Base-by-base conservation (phyloP, 164 flowering plant species). In the Berberis thunbergii region DNA sequence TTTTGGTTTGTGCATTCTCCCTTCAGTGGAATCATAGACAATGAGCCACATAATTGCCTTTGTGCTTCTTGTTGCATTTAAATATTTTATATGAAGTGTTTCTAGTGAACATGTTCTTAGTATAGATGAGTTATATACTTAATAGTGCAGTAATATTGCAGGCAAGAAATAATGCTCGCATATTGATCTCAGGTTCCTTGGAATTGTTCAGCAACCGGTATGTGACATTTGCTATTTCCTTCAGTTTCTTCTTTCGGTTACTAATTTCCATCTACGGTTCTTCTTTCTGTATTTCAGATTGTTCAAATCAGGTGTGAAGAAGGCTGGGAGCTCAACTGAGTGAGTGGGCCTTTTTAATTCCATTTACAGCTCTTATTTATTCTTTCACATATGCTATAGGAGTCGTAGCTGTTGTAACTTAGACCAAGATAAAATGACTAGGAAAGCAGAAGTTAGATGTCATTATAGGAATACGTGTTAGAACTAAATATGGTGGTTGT, bases 91-190 rank as follows among this genome's bases (percentile, higher is more conserved):
- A 4, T 46, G 49, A 46, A 46, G 49, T 4, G 49, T 46, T 46
- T 46, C 7, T 7, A 4, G 4, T 46, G 4, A 46, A 46, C 49
- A 4, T 46, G 49, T 46, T 4, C 49, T 4, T 46, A 46, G 8
- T 4, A 46, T 4, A 46, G 4, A 8, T 46, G 6, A 4, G 6
- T 46, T 64, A 39, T 40, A 41, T 43, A 42, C 65, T 3, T 13
- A 12, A 45, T 5, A 39, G n/a, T 60, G 61, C 44, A 48, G 55
- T 42, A 54, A 45, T 54, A 43, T 60, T 62, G 50, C 86, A 94
- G 99, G 99, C 97, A 62, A 83, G 99, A 78, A 95, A 95, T 69
- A 87, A 89, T 84, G 99, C 99, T 7, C 83, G 99, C 40, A 61
- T 89, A 57, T 52, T 95, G 77, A 79, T 95, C 39, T 78, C 99